phyloP scores from a whole-genome alignment of 495 filamentous ascomycete genomes.

The Neurospora hispaniola region DNA sequence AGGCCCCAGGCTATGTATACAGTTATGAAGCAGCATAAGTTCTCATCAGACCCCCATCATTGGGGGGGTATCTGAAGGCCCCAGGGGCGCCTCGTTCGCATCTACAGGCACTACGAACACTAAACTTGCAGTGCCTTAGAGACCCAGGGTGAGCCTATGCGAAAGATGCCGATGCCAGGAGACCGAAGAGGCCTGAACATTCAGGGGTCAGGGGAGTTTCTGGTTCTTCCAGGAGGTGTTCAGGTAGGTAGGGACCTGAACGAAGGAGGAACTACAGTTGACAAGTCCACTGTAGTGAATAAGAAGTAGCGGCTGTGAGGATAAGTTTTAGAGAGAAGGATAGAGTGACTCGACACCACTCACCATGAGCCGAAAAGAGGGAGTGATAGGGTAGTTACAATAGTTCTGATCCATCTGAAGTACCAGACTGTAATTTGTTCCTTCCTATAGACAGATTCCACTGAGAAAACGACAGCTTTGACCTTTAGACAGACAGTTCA shows the following conservation, averaged over 20 bases:
- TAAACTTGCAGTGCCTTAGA: not conserved
- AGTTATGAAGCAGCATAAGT: too few species aligned
- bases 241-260: not conserved
- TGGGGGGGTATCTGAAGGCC: too few species aligned
- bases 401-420: not conserved
- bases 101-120: not conserved
- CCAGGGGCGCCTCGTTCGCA: not conserved
- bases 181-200: too few species aligned
- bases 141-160: too few species aligned
- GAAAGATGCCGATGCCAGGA: too few species aligned
- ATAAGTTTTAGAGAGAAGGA: not conserved
- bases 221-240: not conserved
- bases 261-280: not conserved
- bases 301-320: not conserved
- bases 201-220: too few species aligned
- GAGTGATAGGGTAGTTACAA: not conserved
- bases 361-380: too few species aligned
- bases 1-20: too few species aligned
- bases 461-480: not conserved
- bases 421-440: not conserved
- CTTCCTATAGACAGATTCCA: not conserved
- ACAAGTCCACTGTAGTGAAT: not conserved
- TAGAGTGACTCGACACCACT: not conserved
- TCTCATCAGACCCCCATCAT: too few species aligned
- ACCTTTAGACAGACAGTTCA: not conserved